Percentiles rank a stretch among this genome's conserved stretches.
Evolutionary conservation across 2,329 filamentous ascomycete genomes (phyloP).

Genomic region (Penicillium occitanis): DNA sequence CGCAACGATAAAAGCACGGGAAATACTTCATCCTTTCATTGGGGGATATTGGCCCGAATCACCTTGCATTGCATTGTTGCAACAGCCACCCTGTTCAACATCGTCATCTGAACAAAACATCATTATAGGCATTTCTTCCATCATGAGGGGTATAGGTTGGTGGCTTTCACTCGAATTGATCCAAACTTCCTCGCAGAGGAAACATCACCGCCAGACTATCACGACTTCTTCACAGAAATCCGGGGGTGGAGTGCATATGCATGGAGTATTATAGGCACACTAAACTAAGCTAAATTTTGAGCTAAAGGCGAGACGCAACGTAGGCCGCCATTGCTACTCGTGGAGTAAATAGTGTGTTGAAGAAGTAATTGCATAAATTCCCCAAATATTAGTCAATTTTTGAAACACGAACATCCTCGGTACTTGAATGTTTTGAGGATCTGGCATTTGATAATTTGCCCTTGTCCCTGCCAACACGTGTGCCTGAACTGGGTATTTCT

Average conservation of each 20-base stretch:
- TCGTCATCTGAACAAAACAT: slow-evolving; percentile 3
- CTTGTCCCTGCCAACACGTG: not conserved
- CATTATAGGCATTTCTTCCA: not conserved
- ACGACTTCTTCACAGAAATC: not conserved
- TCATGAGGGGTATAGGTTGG: slow-evolving; percentile 14
- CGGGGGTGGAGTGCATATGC: slow-evolving; percentile 2
- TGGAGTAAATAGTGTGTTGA: slow-evolving; percentile 6
- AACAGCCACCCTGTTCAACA: not conserved
- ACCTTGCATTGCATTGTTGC: slow-evolving; percentile 12
- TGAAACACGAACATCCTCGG: slow-evolving; percentile 5
- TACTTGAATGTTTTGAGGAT: not conserved
- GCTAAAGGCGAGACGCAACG: not conserved
- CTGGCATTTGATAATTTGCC: slow-evolving; percentile 12
- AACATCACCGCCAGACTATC: slow-evolving; percentile 1
- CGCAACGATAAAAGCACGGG: not conserved
- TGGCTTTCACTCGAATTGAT: not conserved
- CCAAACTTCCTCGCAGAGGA: not conserved
- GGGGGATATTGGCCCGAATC: not conserved
- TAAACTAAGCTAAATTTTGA: not conserved
- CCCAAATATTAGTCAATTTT: not conserved
- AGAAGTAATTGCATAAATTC: not conserved
- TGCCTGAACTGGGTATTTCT: not conserved
- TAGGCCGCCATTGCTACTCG: slow-evolving; percentile 1
- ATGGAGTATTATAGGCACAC: not conserved
- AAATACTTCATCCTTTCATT: not conserved